Evolutionary conservation across 2,329 filamentous ascomycete genomes (phyloP), one percentile per base, ranked within the genome.

Genomic region (Escovopsis sp.): DNA sequence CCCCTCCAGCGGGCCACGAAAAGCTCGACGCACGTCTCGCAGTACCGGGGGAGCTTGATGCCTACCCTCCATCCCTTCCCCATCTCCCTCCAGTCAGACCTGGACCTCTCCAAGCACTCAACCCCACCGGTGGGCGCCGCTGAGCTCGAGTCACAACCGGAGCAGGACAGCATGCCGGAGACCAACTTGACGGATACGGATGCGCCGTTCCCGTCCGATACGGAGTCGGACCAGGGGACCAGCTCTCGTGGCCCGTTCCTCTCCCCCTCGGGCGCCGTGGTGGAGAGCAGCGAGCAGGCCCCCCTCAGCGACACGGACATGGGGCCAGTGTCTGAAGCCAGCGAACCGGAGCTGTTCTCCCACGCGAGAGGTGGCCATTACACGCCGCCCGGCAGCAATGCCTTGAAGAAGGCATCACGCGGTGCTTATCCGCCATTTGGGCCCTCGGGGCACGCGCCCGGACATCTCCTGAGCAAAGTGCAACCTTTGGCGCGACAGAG

Each of bases 1-100:
- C 65, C 56, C 15, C 52, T 69, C 12, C 67, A 67, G 45, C 59
- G 62, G 15, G 57, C 60, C 15, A 59, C 63, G n/a, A 61, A 61
- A 46, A 62, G 62, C 19, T 58, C 65, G 26, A 51, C 60, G 12
- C 55, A 65, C 43, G 48, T 62, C 6, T 51, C 54, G 7, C 50
- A 53, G 12, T 50, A 49, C 26, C 46, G 45, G 15, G 37, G 33
- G 19, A 35, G 39, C 3, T 42, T 51, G 1, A 48, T 46, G 2
- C 39, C 51, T 0, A 19, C 48, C 2, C 45, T 45, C 4, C 47
- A 52, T 10, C 45, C 7, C 42, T 32, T 32, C 28, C 51, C 37
- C 30, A 26, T 35, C 33, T 38, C 49, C 6, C 43, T 11, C 5
- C 45, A 47, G 18, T 36, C 49, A 4, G 43, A 44, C 12, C 66